Percentiles rank a stretch among this genome's conserved stretches.
Conservation (phyloP, 129 eudicot genomes). For the Logfia minima region DNA sequence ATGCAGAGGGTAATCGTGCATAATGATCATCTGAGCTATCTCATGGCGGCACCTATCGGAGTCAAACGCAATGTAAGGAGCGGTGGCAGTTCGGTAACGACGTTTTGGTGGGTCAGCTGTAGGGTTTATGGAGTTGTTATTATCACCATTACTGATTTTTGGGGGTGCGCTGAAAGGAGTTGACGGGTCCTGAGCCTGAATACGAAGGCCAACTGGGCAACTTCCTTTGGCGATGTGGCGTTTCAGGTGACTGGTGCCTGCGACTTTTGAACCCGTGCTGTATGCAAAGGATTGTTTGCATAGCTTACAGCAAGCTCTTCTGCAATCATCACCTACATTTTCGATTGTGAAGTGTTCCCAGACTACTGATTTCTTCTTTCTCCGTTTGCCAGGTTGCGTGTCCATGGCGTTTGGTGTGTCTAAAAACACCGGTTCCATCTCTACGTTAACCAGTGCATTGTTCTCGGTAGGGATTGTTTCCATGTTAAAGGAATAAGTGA, state of each 20-base stretch:
- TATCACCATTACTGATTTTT: slow-evolving; percentile 31
- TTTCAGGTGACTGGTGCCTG: slow-evolving; percentile 96
- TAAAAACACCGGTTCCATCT: slow-evolving; percentile 41
- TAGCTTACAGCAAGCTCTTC: slow-evolving; percentile 85
- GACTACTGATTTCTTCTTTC: slow-evolving; percentile 88
- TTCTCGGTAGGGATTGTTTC: slow-evolving; percentile 36
- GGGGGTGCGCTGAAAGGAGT: slow-evolving; percentile 63
- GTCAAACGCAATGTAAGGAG: slow-evolving; percentile 65
- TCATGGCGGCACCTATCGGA: slow-evolving; percentile 83
- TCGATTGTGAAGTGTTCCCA: slow-evolving; percentile 99
- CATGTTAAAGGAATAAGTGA: slow-evolving; percentile 28
- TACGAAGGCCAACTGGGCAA: slow-evolving; percentile 68
- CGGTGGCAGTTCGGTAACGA: slow-evolving; percentile 59
- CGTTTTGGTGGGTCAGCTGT: slow-evolving; percentile 58
- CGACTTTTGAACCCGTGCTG: slow-evolving; percentile 90
- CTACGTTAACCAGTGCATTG: slow-evolving; percentile 43
- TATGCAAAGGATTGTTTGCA: slow-evolving; percentile 97
- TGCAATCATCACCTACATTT: slow-evolving; percentile 52
- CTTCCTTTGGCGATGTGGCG: slow-evolving; percentile 94
- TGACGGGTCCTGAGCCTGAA: slow-evolving; percentile 38
- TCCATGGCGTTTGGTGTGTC: slow-evolving; percentile 27
- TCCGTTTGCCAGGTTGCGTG: slow-evolving; percentile 50
- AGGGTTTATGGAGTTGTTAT: slow-evolving; percentile 17
- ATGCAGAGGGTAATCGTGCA: slow-evolving; percentile 93
- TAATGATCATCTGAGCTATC: slow-evolving; percentile 81